Conservation (phyloP, 768 basidiomycete genomes). For the Russula foetens region DNA sequence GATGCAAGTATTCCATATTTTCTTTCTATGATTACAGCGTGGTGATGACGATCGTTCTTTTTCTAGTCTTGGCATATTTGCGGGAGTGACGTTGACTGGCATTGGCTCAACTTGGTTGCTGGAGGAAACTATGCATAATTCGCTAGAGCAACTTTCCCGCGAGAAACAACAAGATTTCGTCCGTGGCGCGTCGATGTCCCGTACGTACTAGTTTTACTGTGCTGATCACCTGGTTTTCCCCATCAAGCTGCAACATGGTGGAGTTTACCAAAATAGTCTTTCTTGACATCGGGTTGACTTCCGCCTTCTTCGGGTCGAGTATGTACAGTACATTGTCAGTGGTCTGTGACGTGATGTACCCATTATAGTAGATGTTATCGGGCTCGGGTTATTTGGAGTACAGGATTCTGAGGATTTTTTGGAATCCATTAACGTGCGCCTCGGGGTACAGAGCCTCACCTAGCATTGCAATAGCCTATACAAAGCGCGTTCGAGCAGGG, state of each 20-base stretch:
- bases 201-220: background rate
- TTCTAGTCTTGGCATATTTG: slow-evolving; percentile 35
- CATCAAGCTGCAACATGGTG: background rate
- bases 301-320: too few species aligned
- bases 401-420: too few species aligned
- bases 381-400: too few species aligned
- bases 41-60: background rate
- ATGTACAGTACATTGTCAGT: too few species aligned
- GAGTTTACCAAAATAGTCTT: background rate
- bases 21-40: background rate
- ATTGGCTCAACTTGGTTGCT: slow-evolving; percentile 35
- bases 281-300: background rate
- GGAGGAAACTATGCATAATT: slow-evolving; percentile 33
- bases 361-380: too few species aligned
- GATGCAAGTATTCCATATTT: slow-evolving; percentile 28
- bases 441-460: too few species aligned
- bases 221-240: background rate
- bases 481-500: too few species aligned
- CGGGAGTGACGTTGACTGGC: slow-evolving; percentile 37
- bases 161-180: slow-evolving; percentile 29
- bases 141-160: slow-evolving; percentile 29
- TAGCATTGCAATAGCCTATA: too few species aligned
- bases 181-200: background rate
- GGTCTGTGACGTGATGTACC: too few species aligned
- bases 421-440: too few species aligned